These are phyloP conservation scores for Salmacisia buchloeana DNA, from an alignment of 1,284 basidiomycete genomes.

Conservation along the genomic window DNA sequence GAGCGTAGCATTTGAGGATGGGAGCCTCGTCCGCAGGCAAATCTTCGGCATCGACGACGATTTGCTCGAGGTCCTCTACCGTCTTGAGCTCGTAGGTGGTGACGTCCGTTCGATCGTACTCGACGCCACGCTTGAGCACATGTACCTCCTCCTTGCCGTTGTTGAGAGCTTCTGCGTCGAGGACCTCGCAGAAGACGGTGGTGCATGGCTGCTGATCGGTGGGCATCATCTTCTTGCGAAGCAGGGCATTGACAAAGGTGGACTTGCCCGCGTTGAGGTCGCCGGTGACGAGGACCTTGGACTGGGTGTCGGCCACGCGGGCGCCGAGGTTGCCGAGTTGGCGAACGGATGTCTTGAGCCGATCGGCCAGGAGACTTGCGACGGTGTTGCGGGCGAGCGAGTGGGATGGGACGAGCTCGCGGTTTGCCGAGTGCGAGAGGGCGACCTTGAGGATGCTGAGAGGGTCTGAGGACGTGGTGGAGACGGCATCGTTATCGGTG, in stretches of 20 bases:
- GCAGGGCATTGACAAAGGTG: slow-evolving; percentile 89
- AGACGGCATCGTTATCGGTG: background rate
- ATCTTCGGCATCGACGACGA: slow-evolving; percentile 68
- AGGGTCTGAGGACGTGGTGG: background rate
- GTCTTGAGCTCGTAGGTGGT: slow-evolving; percentile 68
- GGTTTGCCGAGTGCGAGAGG: background rate
- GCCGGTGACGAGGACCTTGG: slow-evolving; percentile 96
- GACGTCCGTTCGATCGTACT: slow-evolving; percentile 69
- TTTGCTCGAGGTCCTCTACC: slow-evolving; percentile 69
- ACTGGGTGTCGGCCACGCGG: slow-evolving; percentile 84
- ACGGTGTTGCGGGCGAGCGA: slow-evolving; percentile 89
- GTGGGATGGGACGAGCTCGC: slow-evolving; percentile 49
- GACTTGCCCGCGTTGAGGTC: slow-evolving; percentile 98
- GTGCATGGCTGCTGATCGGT: slow-evolving; percentile 98
- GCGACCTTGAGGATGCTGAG: slow-evolving; percentile 1
- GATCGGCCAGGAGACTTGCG: slow-evolving; percentile 81
- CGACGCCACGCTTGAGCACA: slow-evolving; percentile 55
- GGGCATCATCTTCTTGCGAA: slow-evolving; percentile 75
- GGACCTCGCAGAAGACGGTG: slow-evolving; percentile 93
- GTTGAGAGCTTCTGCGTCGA: slow-evolving; percentile 77
- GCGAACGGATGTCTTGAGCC: slow-evolving; percentile 68
- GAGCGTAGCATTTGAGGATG: slow-evolving; percentile 52
- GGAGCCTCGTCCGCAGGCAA: slow-evolving; percentile 31
- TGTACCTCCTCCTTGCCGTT: slow-evolving; percentile 75
- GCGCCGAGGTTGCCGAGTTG: slow-evolving; percentile 80